Percentiles rank a stretch among this genome's conserved stretches.
These are phyloP conservation scores for Aspergillus carlsbadensis DNA, from an alignment of 495 filamentous ascomycete species.

Conservation along the genomic window DNA sequence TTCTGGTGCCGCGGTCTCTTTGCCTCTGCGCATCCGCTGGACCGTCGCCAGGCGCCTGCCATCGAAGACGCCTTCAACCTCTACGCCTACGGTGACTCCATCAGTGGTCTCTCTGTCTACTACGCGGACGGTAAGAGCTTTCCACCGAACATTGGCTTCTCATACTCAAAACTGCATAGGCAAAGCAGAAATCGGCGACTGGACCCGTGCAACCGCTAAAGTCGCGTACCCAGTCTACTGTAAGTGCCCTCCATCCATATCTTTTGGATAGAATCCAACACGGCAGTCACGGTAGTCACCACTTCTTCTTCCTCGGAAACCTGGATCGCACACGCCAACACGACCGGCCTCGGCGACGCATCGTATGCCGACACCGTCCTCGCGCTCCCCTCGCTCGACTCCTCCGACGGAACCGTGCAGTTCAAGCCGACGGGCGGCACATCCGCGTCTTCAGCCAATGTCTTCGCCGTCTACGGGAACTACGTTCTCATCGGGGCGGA, in stretches of 20 bases:
- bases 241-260: background rate
- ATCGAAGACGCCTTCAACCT: background rate
- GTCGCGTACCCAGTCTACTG: slow-evolving; percentile 5
- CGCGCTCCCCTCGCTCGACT: background rate
- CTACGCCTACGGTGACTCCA: slow-evolving; percentile 5
- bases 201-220: background rate
- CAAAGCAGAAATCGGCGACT: slow-evolving; percentile 7
- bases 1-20: background rate
- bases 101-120: background rate
- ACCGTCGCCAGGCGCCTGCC: background rate
- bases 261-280: background rate
- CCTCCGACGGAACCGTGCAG: background rate
- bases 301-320: background rate
- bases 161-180: background rate
- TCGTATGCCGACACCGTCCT: background rate
- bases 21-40: background rate
- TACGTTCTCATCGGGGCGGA: background rate
- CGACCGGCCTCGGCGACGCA: background rate
- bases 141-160: background rate
- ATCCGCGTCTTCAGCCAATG: background rate
- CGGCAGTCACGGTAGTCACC: background rate
- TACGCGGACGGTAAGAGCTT: slow-evolving; percentile 2
- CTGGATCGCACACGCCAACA: slow-evolving; percentile 5
- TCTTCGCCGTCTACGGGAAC: background rate
- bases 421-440: background rate